A percentile compares a stretch with the other conserved stretches of the same genome.
Conservation (phyloP, 352 stramenopile genomes). For the Globisporangium echinulatum region DNA sequence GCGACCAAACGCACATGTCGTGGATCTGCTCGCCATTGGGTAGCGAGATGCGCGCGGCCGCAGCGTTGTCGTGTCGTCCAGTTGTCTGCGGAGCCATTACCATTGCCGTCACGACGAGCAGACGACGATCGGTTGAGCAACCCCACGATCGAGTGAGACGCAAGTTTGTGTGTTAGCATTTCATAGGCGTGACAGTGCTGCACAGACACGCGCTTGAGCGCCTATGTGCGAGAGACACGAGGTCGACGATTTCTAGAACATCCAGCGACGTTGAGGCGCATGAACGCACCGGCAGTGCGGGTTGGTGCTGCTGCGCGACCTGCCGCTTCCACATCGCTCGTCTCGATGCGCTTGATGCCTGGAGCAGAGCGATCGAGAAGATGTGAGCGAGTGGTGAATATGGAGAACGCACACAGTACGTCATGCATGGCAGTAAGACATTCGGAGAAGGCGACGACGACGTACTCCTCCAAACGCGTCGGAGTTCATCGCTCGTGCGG, state of each 20-base stretch:
- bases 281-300: not conserved
- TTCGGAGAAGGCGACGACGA: not conserved
- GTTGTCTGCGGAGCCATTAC: constrained; percentile 6
- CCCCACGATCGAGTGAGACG: not conserved
- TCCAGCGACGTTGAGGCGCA: not conserved
- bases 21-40: constrained; percentile 68
- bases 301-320: constrained; percentile 24
- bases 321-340: constrained; percentile 70
- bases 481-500: not conserved
- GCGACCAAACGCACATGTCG: constrained; percentile 37
- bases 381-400: not conserved
- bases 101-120: not conserved
- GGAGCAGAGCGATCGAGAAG: not conserved
- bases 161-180: not conserved
- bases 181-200: not conserved
- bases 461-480: constrained; percentile 28
- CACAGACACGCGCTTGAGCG: not conserved
- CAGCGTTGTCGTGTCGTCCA: not conserved
- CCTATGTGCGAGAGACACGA: not conserved
- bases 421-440: not conserved
- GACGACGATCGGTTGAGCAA: not conserved
- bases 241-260: not conserved
- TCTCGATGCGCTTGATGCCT: constrained; percentile 47
- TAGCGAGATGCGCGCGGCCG: constrained; percentile 36
- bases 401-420: not conserved